Evolutionary conservation across 768 basidiomycete species (phyloP).

Genomic region (Tricholoma terreum): DNA sequence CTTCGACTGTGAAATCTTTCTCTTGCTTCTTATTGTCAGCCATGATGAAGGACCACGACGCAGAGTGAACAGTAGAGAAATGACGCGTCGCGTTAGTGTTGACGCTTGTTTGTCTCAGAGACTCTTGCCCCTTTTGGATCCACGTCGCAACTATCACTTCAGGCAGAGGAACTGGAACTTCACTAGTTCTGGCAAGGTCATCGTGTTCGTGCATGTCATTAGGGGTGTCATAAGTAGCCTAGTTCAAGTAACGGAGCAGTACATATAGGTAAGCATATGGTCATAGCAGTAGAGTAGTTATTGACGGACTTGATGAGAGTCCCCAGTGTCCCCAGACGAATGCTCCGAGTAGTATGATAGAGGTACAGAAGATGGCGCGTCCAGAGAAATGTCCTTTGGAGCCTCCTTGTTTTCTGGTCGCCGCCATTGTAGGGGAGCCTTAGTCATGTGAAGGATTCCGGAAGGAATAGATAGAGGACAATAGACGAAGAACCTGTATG

Average conservation of each 20-base stretch:
- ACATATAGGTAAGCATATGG: conserved; percentile 35
- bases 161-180: not conserved
- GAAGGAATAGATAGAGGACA: conserved; percentile 52
- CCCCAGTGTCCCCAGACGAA: conserved; percentile 30
- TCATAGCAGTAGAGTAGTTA: conserved; percentile 37
- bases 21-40: conserved; percentile 82
- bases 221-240: conserved; percentile 27
- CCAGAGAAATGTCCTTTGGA: conserved; percentile 18
- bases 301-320: conserved; percentile 42
- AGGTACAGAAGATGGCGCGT: conserved; percentile 4
- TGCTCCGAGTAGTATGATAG: conserved; percentile 27
- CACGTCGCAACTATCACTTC: conserved; percentile 30
- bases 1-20: conserved; percentile 84
- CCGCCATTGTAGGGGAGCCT: conserved; percentile 19
- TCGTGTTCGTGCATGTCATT: conserved; percentile 26
- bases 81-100: conserved; percentile 69
- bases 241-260: conserved; percentile 36
- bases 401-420: conserved; percentile 5
- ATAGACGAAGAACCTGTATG: conserved; percentile 45
- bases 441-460: conserved; percentile 27
- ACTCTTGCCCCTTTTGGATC: conserved; percentile 10
- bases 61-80: conserved; percentile 35
- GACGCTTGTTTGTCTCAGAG: conserved; percentile 28
- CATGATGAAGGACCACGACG: conserved; percentile 51
- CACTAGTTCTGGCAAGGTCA: not conserved